Evolutionary conservation across 345 rosid genomes (phyloP), one percentile per base, ranked within the genome.

Genomic region (Draba incana): DNA sequence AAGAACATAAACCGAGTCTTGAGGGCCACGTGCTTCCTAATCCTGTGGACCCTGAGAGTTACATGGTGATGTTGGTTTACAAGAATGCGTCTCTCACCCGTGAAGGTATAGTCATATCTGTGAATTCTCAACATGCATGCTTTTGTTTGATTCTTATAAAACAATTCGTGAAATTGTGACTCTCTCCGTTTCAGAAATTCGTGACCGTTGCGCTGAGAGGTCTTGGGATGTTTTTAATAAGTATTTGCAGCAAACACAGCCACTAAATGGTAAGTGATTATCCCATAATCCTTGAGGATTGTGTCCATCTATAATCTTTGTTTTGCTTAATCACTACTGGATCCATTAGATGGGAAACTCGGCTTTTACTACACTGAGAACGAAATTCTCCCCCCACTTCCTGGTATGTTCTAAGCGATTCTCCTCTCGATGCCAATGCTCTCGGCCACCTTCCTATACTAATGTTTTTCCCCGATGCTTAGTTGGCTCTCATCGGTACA

Each of bases 381-480:
- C 55, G 99, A 94, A 82, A 94, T 94, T 72, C 88, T 91, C 51
- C 99, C 99, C 58, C 97, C 96, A 16, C 95, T 94, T 13, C 96
- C 99, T 35, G 90, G 99, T 94, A 43, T 23, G 84, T 75, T 73
- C 35, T 66, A 5, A 47, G 4, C 30, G 35, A 11, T 16, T 61
- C 38, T 30, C 46, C 16, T 52, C 47, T 37, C 46, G 50, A 61
- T 7, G 8, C 6, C 45, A 57, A 13, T 47, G 11, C 11, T 14
- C 37, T 44, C 3, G 23, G 14, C 47, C 47, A 54, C 16, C 2
- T 35, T 31, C 14, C 13, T 30, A 31, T 64, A 20, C 72, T 60
- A 44, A 66, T 28, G 33, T 33, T 50, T 39, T 10, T 31, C 49
- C 49, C 41, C 20, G 56, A 53, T 33, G 14, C 56, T 58, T 85